phyloP scores from a whole-genome alignment of 1,284 basidiomycete species.

The Cutaneotrichosporon sp. region DNA sequence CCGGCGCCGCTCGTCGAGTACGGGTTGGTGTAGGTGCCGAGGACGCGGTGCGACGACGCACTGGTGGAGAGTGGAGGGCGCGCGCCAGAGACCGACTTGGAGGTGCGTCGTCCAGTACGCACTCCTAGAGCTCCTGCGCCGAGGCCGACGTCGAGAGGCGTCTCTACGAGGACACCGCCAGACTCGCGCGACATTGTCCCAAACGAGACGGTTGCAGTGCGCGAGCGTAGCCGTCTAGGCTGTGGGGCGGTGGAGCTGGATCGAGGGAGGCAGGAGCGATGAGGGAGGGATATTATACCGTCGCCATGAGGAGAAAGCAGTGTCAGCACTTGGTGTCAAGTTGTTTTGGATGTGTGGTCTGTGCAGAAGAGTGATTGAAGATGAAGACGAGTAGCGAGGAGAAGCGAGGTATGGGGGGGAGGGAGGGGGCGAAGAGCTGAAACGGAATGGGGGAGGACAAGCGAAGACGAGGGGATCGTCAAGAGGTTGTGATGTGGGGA shows the following conservation, averaged over 20 bases:
- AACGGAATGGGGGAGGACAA: too few species aligned
- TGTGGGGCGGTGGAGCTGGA: neutral
- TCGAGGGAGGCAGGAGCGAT: neutral
- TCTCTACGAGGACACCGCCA: neutral
- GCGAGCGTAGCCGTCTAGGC: slow-evolving; percentile 19
- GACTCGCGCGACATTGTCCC: slow-evolving; percentile 21
- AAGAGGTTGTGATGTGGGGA: too few species aligned
- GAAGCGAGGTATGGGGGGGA: neutral
- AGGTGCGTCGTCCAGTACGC: slow-evolving; percentile 14
- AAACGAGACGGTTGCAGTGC: slow-evolving; percentile 35
- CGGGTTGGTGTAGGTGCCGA: neutral
- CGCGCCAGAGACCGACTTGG: slow-evolving; percentile 24
- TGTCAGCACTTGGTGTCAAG: neutral
- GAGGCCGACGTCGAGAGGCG: neutral
- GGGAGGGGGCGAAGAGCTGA: neutral
- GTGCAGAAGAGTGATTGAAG: neutral
- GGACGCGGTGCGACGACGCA: slow-evolving; percentile 12
- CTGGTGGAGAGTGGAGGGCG: slow-evolving; percentile 20
- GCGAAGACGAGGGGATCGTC: too few species aligned
- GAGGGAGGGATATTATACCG: neutral
- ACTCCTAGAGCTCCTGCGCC: slow-evolving; percentile 5
- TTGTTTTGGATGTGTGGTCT: too few species aligned
- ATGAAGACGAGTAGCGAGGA: neutral
- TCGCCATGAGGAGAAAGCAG: neutral
- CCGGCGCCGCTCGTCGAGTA: neutral